Base-by-base conservation (phyloP, 805 yeast species). In the Barnettozyma pratensis region DNA sequence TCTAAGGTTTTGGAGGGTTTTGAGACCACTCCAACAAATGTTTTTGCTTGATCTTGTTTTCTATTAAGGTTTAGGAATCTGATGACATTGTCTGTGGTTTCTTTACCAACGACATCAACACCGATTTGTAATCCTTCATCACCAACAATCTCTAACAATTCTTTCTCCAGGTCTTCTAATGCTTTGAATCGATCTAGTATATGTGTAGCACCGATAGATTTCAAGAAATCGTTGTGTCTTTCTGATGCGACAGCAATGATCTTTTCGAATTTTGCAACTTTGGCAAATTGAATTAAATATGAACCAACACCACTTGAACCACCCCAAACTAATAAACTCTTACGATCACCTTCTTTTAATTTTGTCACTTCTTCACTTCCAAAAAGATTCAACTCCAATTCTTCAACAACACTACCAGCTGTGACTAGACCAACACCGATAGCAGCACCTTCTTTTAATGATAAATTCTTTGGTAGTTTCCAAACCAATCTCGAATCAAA, bases 401-500 rank as follows among this genome's bases (percentile, higher is more conserved):
- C 65, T n/a, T 65, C 64, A 35, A 65, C 25, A 3, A 66, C 67
- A 41, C 64, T 56, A 19, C 68, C 62, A 4, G 78, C 75, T 7
- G 79, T 74, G 4, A 74, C 75, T 29, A 75, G 52, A 1, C 76
- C 76, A 29, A 75, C 79, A 26, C 79, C 79, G 45, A 74, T 58
- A 7, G 74, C 71, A 5, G 76, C 73, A 9, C 74, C 74, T 48
- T 71, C 68, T 45, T 71, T 70, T 39, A 65, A 64, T 3, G 65
- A 48, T 8, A 70, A 47, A 12, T 55, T 54, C 4, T 54, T 44
- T 7, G 79, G 78, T 36, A 72, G 53, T 49, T 65, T 71, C 77
- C 77, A 74, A 4, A 70, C 71, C 27, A 75, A 58, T 46, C 77
- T 62, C 8, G 74, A 67, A 47, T 74, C 77, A 41, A 72, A 67